Base-by-base conservation (phyloP, 2,329 filamentous ascomycete genomes). In the Nemania sp. region DNA sequence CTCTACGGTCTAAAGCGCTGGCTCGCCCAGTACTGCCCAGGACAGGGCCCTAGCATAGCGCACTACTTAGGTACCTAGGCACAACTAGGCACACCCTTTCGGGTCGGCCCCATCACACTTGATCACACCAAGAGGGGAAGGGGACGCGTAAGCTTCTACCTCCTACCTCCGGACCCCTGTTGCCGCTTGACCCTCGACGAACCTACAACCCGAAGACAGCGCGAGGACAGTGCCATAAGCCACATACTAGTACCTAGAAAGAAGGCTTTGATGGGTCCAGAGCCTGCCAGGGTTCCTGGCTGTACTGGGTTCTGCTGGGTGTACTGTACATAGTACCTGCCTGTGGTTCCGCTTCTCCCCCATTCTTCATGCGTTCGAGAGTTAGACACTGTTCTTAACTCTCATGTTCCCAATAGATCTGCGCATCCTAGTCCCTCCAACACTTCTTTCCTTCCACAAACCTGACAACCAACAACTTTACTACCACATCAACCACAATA, bases 81-180 rank as follows among this genome's bases (percentile, higher is more conserved):
- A 43, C 45, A 32, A 53, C 26, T 24, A 53, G 56, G 45, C 56
- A 49, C 51, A 32, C 29, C 45, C 43, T 26, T 35, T 45, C 26
- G 32, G 52, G 38, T 38, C 55, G 54, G 52, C 62, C 54, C 61
- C 66, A 67, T 67, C 56, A 43, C 43, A 53, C 55, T 58, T 68
- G 63, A 68, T 73, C 70, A 68, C 73, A 74, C 51, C 51, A 32
- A 54, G 51, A 32, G 51, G 51, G 49, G 70, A 72, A 73, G 76
- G 75, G 79, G 77, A 80, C 78, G 78, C 78, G 78, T 77, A 78
- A 78, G 68, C 77, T 71, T 75, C 74, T 74, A 75, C 74, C 61
- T 69, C 67, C 70, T 71, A 54, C 53, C 71, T 62, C 32, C 7
- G 20, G 13, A 73, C 73, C 70, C 67, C 70, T 73, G 74, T 64